A percentile compares a stretch with the other conserved stretches of the same genome.
These are phyloP conservation scores for Kernera saxatilis DNA, from an alignment of 345 rosid genomes.

Conservation along the genomic window DNA sequence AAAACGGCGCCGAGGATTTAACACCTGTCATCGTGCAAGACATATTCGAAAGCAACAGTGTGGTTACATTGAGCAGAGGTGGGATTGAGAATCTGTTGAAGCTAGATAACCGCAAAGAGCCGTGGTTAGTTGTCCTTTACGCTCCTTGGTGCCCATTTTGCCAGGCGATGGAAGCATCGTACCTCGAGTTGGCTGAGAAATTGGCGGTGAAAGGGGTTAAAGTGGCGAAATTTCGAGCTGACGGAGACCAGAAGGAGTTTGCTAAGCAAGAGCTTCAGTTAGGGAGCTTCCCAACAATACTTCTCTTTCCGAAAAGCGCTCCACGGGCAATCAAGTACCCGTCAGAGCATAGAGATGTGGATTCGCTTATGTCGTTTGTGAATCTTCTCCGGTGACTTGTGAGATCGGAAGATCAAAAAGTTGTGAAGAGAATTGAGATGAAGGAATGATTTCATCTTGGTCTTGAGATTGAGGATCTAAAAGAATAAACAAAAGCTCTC, in stretches of 20 bases:
- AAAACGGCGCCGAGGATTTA: constrained; percentile 28
- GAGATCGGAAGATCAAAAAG: background rate
- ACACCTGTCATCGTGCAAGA: constrained; percentile 41
- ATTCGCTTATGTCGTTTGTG: constrained; percentile 75
- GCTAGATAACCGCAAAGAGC: constrained; percentile 61
- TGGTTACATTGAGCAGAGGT: constrained; percentile 60
- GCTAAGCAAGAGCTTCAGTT: constrained; percentile 69
- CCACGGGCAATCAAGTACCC: constrained; percentile 74
- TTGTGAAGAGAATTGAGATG: constrained; percentile 19
- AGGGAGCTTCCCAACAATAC: constrained; percentile 84
- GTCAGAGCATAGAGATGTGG: constrained; percentile 83
- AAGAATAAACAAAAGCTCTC: constrained; percentile 9
- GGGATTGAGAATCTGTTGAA: constrained; percentile 79
- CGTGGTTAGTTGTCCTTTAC: constrained; percentile 86
- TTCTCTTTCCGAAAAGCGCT: constrained; percentile 73
- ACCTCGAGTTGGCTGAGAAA: constrained; percentile 67
- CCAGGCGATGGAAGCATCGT: constrained; percentile 86
- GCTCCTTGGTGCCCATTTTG: constrained; percentile 99
- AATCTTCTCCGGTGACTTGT: constrained; percentile 61
- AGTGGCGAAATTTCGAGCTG: constrained; percentile 85
- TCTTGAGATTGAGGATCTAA: background rate
- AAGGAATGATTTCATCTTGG: constrained; percentile 26
- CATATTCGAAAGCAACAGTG: constrained; percentile 51
- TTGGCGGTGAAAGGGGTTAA: constrained; percentile 71
- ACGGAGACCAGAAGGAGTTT: constrained; percentile 79